Evolutionary conservation across 306 rosid genomes (phyloP), one percentile per base, ranked within the genome.

Genomic region (Hippophae tibetana): DNA sequence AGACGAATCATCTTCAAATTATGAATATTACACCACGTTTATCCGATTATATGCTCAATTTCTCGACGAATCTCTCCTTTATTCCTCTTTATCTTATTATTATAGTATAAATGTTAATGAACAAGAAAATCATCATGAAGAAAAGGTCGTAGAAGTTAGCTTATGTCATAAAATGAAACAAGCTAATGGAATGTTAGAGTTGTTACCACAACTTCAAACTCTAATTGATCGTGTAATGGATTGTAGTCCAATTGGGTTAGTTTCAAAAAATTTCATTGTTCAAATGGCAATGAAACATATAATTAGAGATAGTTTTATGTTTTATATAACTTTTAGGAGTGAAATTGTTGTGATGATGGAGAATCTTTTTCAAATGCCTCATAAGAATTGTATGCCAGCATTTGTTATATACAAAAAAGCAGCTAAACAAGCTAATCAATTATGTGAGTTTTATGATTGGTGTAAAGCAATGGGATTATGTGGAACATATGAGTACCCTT

Each of bases 331-430:
- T 12, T 69, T 84, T 53, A 56, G 77, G 10, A 55, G 13, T 13
- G 81, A 86, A 5, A 75, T 90, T 1, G 68, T 57, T 0, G 53
- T 48, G 23, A 83, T 84, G 54, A 57, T 84, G 65, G 95, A 90
- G 23, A 79, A 79, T 56, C 79, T 86, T 9, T 71, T 87, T 52
- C 77, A 79, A 42, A 62, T 84, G 75, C 95, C 97, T 13, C 72
- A 82, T 40, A 27, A 72, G 26, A 81, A 77, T 57, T 62, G 78
- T 45, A 31, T 68, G 13, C 67, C 76, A 2, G 85, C 95, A 6
- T 82, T 86, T 23, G 70, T 57, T 3, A 72, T 84, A 23, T 82
- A 82, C 75, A 86, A 82, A 77, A 87, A 72, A 76, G 83, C 94
- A 10, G 67, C 89, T 0, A 40, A 57, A 31, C 95, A 90, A 64